A percentile compares a stretch with the other conserved stretches of the same genome.
phyloP scores from a whole-genome alignment of 1,284 basidiomycete genomes.

The Dichomitus squalens region DNA sequence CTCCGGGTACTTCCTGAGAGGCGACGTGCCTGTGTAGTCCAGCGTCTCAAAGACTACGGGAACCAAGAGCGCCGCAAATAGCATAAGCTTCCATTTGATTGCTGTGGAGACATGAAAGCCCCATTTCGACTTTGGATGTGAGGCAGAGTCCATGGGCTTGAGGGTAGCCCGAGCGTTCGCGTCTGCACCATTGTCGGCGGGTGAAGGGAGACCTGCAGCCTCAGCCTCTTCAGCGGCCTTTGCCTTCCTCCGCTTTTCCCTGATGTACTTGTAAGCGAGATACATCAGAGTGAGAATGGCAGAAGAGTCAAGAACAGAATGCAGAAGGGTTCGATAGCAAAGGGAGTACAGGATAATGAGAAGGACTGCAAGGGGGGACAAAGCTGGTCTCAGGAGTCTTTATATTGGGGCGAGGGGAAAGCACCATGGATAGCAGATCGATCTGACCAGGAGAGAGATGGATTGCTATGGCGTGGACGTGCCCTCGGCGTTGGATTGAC shows the following conservation, averaged over 20 bases:
- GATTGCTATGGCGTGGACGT: no score
- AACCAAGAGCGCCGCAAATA: conserved; percentile 29
- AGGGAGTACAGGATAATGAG: no score
- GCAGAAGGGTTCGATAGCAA: no score
- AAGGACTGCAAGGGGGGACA: no score
- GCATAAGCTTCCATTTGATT: conserved; percentile 24
- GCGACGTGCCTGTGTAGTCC: conserved; percentile 45
- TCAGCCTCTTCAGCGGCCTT: conserved; percentile 16
- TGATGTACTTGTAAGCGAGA: conserved; percentile 19
- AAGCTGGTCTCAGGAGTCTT: no score
- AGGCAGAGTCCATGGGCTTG: background rate
- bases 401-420: no score
- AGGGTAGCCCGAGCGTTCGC: background rate
- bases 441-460: no score
- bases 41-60: conserved; percentile 36
- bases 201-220: background rate
- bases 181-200: background rate
- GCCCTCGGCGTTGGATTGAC: no score
- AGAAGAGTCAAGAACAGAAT: no score
- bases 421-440: no score
- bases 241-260: conserved; percentile 18
- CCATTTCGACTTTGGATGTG: background rate
- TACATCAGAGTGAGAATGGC: conserved; percentile 7
- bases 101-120: conserved; percentile 6
- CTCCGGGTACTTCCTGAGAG: background rate